These are phyloP conservation scores for Serendipita indica DNA, from an alignment of 768 basidiomycete species.

Conservation along the genomic window DNA sequence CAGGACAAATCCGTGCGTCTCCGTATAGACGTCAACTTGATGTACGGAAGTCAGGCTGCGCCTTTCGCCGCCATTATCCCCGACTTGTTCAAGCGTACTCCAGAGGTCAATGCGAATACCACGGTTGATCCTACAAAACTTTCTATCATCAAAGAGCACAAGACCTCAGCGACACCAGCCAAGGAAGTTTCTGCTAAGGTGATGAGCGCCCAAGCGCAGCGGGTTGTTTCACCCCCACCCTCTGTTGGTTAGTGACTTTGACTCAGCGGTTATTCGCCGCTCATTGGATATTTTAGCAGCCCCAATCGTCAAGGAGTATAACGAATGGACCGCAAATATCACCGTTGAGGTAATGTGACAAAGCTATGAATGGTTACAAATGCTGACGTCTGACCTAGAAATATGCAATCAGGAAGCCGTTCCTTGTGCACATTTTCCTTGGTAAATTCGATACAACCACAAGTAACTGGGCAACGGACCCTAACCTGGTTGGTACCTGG, in stretches of 20 bases:
- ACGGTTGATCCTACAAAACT: no score
- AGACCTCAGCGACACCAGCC: no score
- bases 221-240: no score
- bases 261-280: no score
- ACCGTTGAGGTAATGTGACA: neutral
- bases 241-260: no score
- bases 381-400: neutral
- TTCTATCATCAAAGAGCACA: no score
- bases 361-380: neutral
- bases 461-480: constrained; percentile 24
- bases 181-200: no score
- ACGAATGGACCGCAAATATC: neutral
- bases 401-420: constrained; percentile 20
- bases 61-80: neutral
- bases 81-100: neutral
- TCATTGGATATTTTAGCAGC: no score
- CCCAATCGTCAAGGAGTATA: neutral
- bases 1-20: neutral
- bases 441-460: constrained; percentile 24
- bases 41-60: neutral
- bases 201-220: no score
- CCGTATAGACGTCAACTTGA: neutral
- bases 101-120: no score
- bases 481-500: constrained; percentile 30
- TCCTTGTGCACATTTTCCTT: constrained; percentile 33